A percentile compares a stretch with the other conserved stretches of the same genome.
phyloP scores from a whole-genome alignment of 164 flowering plant genomes.

The Echeveria elegans region DNA sequence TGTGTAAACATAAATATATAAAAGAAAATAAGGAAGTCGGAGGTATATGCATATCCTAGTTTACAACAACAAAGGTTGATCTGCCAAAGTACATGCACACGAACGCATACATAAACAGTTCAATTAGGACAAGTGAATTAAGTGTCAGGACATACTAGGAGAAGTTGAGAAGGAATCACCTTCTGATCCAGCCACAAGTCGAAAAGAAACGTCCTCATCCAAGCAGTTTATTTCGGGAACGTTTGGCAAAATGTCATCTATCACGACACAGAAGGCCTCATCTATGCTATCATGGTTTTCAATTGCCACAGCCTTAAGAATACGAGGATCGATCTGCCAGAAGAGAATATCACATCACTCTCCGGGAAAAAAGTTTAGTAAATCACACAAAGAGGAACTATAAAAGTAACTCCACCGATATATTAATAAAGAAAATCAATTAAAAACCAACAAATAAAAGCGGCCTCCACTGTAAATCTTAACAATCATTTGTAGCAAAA shows the following conservation, averaged over 20 bases:
- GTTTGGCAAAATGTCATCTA: slow-evolving; percentile 51
- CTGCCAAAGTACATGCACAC: no score
- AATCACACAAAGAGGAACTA: no score
- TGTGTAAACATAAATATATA: neutral
- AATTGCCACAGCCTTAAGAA: slow-evolving; percentile 79
- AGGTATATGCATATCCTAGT: no score
- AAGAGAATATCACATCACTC: neutral
- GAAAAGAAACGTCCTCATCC: neutral
- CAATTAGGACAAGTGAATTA: neutral
- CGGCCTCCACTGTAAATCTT: no score
- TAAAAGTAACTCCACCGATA: no score
- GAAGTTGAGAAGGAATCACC: slow-evolving; percentile 13
- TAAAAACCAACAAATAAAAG: no score
- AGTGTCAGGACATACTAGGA: neutral
- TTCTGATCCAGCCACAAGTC: slow-evolving; percentile 8
- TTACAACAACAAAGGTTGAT: no score
- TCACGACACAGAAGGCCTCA: slow-evolving; percentile 59
- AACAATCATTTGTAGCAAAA: no score
- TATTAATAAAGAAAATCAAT: no score
- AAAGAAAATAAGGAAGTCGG: no score
- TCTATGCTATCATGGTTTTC: slow-evolving; percentile 61
- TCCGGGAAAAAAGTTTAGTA: neutral
- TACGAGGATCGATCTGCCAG: slow-evolving; percentile 39
- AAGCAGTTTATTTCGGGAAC: slow-evolving; percentile 7
- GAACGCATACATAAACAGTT: neutral